Conservation (phyloP, 768 basidiomycete genomes). For the Agrocybe praecox region DNA sequence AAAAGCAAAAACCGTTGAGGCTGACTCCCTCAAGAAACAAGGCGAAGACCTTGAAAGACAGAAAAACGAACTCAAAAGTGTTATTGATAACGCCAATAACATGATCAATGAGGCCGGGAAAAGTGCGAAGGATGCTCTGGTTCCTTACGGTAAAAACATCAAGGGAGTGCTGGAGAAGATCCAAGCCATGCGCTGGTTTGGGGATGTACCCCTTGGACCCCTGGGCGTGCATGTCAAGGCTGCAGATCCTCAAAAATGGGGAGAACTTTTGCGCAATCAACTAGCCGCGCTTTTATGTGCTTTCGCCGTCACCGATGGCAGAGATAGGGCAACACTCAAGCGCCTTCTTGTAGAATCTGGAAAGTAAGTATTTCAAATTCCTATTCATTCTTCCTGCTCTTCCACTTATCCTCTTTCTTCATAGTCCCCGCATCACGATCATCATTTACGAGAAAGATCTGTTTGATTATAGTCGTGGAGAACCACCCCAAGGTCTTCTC, state of each 20-base stretch:
- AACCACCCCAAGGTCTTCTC: conserved; percentile 59
- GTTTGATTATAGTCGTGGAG: conserved; percentile 80
- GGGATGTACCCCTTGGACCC: conserved; percentile 74
- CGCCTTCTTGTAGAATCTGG: conserved; percentile 54
- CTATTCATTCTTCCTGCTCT: background rate
- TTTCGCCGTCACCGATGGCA: conserved; percentile 74
- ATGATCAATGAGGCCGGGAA: conserved; percentile 53
- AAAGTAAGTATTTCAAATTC: conserved; percentile 54
- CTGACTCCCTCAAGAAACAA: conserved; percentile 30
- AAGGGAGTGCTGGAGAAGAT: conserved; percentile 59
- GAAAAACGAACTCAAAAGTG: conserved; percentile 31
- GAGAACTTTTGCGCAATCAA: conserved; percentile 61
- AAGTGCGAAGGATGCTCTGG: conserved; percentile 57
- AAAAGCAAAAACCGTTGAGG: conserved; percentile 27
- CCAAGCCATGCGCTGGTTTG: conserved; percentile 55
- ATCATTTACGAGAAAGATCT: conserved; percentile 72
- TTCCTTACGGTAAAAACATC: conserved; percentile 66
- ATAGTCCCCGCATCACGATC: conserved; percentile 51
- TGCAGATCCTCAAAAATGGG: conserved; percentile 66
- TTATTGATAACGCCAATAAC: conserved; percentile 47
- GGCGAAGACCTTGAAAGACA: conserved; percentile 39
- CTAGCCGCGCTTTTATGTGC: conserved; percentile 61
- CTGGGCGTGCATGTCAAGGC: conserved; percentile 80
- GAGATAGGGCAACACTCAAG: conserved; percentile 62
- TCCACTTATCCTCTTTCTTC: background rate